These are phyloP conservation scores for Ciborinia camelliae DNA, from an alignment of 2,329 filamentous ascomycete genomes.

Conservation along the genomic window DNA sequence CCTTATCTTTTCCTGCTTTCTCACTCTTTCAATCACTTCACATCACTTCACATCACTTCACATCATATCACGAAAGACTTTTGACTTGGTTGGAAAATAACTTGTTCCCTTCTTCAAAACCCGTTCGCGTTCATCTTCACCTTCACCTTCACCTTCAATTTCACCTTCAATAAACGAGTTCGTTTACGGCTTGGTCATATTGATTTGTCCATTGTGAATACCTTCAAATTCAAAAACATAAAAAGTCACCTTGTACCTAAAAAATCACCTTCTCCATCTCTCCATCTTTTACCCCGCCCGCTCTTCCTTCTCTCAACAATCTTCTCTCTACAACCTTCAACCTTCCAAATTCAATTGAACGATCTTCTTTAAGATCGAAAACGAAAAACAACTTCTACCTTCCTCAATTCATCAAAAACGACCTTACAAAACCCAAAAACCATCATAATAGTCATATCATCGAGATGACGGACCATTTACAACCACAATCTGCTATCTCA, in stretches of 20 bases:
- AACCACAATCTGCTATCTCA: constrained; percentile 8
- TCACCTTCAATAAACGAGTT: background rate
- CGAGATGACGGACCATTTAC: constrained; percentile 5
- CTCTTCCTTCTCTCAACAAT: background rate
- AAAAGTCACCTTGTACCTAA: background rate
- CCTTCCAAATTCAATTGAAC: background rate
- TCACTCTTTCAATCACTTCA: no score
- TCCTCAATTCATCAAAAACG: no score
- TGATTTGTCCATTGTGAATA: background rate
- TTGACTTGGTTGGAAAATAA: no score
- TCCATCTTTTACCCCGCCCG: background rate
- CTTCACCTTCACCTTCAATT: no score
- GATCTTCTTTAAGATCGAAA: background rate
- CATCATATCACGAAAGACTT: no score
- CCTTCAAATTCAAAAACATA: background rate
- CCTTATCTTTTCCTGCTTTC: no score
- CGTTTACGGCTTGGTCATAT: background rate
- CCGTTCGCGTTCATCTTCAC: background rate
- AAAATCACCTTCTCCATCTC: background rate
- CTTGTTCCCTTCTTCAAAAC: background rate
- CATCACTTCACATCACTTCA: no score
- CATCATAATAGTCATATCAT: background rate
- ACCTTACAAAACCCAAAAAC: background rate
- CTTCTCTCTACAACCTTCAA: background rate
- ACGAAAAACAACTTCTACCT: background rate